These are phyloP conservation scores for Penicillium frequentans DNA, from an alignment of 2,329 filamentous ascomycete species.

Conservation along the genomic window DNA sequence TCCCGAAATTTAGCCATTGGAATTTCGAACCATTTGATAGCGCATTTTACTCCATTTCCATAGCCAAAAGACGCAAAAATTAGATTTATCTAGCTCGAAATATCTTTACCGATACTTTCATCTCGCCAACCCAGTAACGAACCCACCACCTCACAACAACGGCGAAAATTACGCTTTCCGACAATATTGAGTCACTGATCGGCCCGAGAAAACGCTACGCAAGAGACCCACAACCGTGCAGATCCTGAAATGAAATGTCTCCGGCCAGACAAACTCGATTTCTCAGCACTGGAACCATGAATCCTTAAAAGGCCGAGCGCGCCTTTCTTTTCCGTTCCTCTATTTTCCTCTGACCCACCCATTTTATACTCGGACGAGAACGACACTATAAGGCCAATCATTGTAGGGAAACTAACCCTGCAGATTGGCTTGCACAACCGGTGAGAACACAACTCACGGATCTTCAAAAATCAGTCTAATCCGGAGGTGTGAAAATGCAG, in stretches of 20 bases:
- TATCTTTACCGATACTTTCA: too few species aligned
- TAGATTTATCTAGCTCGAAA: too few species aligned
- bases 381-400: background rate
- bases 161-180: background rate
- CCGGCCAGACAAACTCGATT: conserved; percentile 1
- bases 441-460: conserved; percentile 11
- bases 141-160: background rate
- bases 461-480: conserved; percentile 10
- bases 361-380: background rate
- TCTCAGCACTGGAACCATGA: background rate
- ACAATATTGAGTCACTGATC: background rate
- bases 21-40: background rate
- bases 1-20: background rate
- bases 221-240: conserved; percentile 1
- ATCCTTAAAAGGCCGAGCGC: background rate
- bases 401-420: background rate
- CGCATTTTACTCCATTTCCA: too few species aligned
- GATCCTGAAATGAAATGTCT: conserved; percentile 1
- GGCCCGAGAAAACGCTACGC: background rate
- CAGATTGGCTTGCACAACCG: conserved; percentile 1
- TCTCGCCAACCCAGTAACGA: background rate
- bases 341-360: background rate
- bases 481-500: conserved; percentile 17
- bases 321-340: background rate
- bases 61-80: too few species aligned